These are phyloP conservation scores for Phaeolepiota aurea DNA, from an alignment of 768 basidiomycete genomes.

Conservation along the genomic window DNA sequence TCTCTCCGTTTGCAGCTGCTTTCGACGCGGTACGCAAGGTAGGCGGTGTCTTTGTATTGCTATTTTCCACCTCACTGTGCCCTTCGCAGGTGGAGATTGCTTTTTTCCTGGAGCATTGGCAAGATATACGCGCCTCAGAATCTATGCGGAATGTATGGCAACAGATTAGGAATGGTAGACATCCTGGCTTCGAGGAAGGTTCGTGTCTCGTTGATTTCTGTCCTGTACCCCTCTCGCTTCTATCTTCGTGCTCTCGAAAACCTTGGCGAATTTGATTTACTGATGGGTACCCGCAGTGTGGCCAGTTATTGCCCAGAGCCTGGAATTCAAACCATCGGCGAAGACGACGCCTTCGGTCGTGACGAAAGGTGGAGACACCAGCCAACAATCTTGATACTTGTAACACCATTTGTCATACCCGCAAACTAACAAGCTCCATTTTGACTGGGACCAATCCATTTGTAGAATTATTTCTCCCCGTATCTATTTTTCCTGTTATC, in stretches of 20 bases:
- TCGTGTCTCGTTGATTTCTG: not conserved
- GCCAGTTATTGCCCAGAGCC: constrained; percentile 55
- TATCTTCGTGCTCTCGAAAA: too few species aligned
- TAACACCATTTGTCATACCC: too few species aligned
- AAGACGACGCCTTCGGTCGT: constrained; percentile 9
- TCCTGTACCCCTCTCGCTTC: too few species aligned
- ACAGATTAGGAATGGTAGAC: constrained; percentile 75
- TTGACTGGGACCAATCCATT: not conserved
- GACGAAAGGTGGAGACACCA: constrained; percentile 9
- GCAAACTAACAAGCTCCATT: too few species aligned
- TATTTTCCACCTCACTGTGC: constrained; percentile 24
- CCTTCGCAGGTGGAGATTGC: constrained; percentile 50
- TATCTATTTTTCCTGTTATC: not conserved
- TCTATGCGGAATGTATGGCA: constrained; percentile 80
- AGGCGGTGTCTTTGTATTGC: constrained; percentile 4
- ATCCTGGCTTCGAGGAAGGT: constrained; percentile 88
- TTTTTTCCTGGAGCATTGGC: constrained; percentile 78
- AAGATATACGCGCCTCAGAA: constrained; percentile 73
- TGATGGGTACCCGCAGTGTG: constrained; percentile 34
- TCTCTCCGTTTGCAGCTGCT: constrained; percentile 75
- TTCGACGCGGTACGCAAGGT: constrained; percentile 79
- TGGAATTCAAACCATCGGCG: constrained; percentile 46
- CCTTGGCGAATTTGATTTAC: not conserved
- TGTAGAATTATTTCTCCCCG: not conserved
- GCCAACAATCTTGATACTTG: constrained; percentile 3